Base-by-base conservation (phyloP, 495 filamentous ascomycete species). In the Daldinia concentrica region DNA sequence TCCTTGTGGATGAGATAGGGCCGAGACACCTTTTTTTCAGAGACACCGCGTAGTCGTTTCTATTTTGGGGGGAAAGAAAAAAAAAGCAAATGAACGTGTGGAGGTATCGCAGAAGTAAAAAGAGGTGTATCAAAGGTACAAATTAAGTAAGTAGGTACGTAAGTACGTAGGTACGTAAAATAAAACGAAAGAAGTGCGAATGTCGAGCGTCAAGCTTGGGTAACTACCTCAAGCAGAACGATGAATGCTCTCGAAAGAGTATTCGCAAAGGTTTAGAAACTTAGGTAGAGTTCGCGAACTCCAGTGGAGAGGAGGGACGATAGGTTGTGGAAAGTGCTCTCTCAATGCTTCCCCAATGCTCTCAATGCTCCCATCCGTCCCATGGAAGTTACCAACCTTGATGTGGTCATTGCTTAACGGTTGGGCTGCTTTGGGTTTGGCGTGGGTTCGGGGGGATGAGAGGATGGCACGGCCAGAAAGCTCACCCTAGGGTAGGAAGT, bases 171-270 rank as follows among this genome's bases (percentile, higher is more conserved):
- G 50, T n/a, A 41, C 48, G 26, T 39, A 51, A 66, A 58, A 55
- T 43, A 50, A 55, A 69, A 54, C 29, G 54, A 64, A 69, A 32
- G 41, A 68, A 62, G 15, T 51, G 45, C 39, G 58, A 62, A 58
- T 17, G 66, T 19, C 17, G 41, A 48, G 50, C 30, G 56, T 64
- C 45, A 22, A 64, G 64, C 61, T 68, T 36, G 56, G 14, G 54
- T 6, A 62, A 19, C 45, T 65, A 63, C 54, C 66, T 58, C 41
- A 62, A 73, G 62, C 58, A 65, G 55, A 66, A 69, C 71, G 50
- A 69, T 69, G 62, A 69, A 68, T 68, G 45, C 32, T 63, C 62
- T 58, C 62, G 32, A 68, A 69, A 69, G 65, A 68, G 70, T 36
- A 73, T 52, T 52, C 66, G 66, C 62, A 58, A 69, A 69, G 52